Evolutionary conservation across 2,329 filamentous ascomycete species (phyloP), one percentile per base, ranked within the genome.

Genomic region (Monosporascus sp.): DNA sequence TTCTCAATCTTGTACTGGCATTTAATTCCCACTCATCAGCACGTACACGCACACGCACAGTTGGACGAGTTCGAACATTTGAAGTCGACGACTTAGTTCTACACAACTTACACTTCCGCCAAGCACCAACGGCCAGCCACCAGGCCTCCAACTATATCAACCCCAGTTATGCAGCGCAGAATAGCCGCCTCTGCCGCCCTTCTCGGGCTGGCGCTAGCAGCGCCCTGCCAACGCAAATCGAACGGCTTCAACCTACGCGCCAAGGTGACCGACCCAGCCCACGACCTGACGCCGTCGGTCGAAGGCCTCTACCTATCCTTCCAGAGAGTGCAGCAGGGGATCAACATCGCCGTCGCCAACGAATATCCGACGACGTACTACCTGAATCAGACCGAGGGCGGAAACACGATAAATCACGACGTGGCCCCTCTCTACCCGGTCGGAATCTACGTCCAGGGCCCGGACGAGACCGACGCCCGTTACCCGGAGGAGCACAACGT

Each of bases 401-500:
- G 31, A 7, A 20, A 34, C 48, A 49, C 48, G 6, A n/a, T 49
- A 18, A 22, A 22, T 5, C 36, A 38, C 3, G 48, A 49, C 22
- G 27, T 49, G 34, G 20, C 31, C 18, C n/a, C 18, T n/a, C 18
- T 49, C 37, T 49, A 49, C 22, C 48, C 48, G n/a, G 11, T 49
- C n/a, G 22, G 31, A 18, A 25, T 49, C 5, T 38, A n/a, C 48
- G 48, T 49, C 6, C 48, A 49, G 20, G 48, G 48, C 18, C 48
- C 48, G 31, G 20, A 37, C 15, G 48, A 49, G 18, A 27, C 39
- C 22, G 48, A 49, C 48, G 4, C n/a, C 17, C 18, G n/a, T 15
- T 49, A 39, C 20, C 48, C 48, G 15, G 20, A 9, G 20, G 48
- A 49, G 37, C 48, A 49, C 22, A 41, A 49, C 38, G 37, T 49